phyloP scores from a whole-genome alignment of 352 stramenopile genomes.

The Globisporangium canariense region DNA sequence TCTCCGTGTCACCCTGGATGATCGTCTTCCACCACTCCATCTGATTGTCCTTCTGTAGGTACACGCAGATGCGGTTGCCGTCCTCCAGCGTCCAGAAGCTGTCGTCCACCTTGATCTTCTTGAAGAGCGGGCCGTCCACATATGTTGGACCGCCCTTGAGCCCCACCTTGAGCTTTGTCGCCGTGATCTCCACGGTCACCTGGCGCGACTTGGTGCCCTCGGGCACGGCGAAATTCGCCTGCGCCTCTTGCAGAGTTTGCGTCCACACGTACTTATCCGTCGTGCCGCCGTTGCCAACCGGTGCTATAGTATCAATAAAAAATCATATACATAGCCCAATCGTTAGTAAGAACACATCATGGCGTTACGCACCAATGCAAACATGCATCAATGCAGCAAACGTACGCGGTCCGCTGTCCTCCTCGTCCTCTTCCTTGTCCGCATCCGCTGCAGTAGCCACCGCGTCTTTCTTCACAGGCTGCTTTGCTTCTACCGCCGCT shows the following conservation, averaged over 20 bases:
- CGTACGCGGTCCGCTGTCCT: slow-evolving; percentile 64
- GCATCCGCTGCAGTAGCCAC: slow-evolving; percentile 18
- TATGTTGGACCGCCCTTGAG: slow-evolving; percentile 74
- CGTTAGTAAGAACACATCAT: neutral
- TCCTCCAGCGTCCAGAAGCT: slow-evolving; percentile 99
- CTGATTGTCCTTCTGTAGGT: slow-evolving; percentile 97
- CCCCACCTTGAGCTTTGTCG: slow-evolving; percentile 88
- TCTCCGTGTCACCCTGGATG: slow-evolving; percentile 93
- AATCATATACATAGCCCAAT: slow-evolving; percentile 1
- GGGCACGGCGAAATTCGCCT: slow-evolving; percentile 90
- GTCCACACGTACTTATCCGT: slow-evolving; percentile 97
- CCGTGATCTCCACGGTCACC: slow-evolving; percentile 91
- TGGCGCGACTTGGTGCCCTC: slow-evolving; percentile 92
- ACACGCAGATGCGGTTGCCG: slow-evolving; percentile 88
- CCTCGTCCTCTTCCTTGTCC: slow-evolving; percentile 52
- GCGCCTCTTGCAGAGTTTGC: slow-evolving; percentile 96
- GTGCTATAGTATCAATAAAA: slow-evolving; percentile 39
- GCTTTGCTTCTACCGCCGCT: neutral
- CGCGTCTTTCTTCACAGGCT: neutral
- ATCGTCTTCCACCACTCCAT: slow-evolving; percentile 99
- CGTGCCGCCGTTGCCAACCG: slow-evolving; percentile 89
- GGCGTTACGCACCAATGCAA: neutral
- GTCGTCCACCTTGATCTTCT: slow-evolving; percentile 97
- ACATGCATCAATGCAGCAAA: neutral
- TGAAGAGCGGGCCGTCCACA: slow-evolving; percentile 92